Evolutionary conservation across 371 early-diverging fungal genomes (phyloP), one percentile per base, ranked within the genome.

Genomic region (Mucor irregularis): DNA sequence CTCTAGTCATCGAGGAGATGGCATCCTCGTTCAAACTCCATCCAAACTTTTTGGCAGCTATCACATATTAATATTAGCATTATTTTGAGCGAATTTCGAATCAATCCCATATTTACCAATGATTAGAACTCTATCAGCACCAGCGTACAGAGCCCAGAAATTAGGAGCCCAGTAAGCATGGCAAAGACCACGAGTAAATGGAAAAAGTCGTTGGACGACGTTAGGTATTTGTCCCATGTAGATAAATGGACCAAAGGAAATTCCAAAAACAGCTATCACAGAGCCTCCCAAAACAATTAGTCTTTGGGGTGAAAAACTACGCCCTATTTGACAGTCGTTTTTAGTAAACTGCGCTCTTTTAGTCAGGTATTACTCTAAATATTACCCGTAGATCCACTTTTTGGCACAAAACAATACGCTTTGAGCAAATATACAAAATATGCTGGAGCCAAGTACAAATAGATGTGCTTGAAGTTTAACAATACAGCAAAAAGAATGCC

Each of bases 91-190:
- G 17, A 16, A 53, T 24, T n/a, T n/a, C n/a, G n/a, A 17, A 33
- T 14, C 31, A 11, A 10, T 38, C 39, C 14, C 39, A 35, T 24
- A 10, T 39, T 69, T 64, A 69, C 78, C 63, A 16, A 73, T 43
- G 25, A 91, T 82, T 42, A 93, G 69, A 7, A 80, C 59, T 13
- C 96, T 86, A 71, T 98, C 98, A 0, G 74, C 64, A 30, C 87
- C 83, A 4, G 92, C 85, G 69, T 97, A 98, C 42, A 98, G 72
- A 0, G 97, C 95, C 97, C 97, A 98, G 67, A 93, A 85, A 66
- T 98, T 98, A 16, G 97, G 96, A 0, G 98, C 98, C 98, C 98
- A 97, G 68, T 90, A 95, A 5, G 97, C 95, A 69, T 97, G 97
- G 62, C 88, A 88, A 17, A 98, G 81, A 13, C 98, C 98, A 13